Evolutionary conservation across 78 protist genomes (phyloP), one percentile per base, ranked within the genome.

Genomic region (Cyanophora paradoxa): DNA sequence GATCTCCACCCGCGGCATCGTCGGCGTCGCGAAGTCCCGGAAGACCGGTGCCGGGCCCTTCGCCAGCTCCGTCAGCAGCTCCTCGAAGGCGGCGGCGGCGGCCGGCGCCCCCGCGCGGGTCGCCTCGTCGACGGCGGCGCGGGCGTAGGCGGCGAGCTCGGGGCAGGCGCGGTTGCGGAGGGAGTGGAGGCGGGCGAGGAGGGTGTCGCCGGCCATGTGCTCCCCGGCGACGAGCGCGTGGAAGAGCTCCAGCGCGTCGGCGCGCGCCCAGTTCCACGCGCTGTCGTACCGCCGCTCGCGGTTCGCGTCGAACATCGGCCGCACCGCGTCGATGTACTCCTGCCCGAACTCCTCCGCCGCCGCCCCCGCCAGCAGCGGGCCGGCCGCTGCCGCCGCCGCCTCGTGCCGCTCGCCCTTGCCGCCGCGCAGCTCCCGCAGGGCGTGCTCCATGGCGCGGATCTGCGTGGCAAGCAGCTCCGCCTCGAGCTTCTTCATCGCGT

Each of bases 331-430:
- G 30, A 24, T 17, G 56, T 59, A 84, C 14, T 11, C 42, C 3
- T 78, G 76, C 0, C 88, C 88, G 39, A 70, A 76, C 76, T 84
- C 88, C n/a, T 5, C 41, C n/a, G n/a, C n/a, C n/a, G n/a, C n/a
- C n/a, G n/a, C n/a, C n/a, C n/a, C n/a, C n/a, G n/a, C n/a, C n/a
- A n/a, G n/a, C n/a, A n/a, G n/a, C n/a, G n/a, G n/a, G n/a, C n/a
- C n/a, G n/a, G n/a, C n/a, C n/a, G n/a, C n/a, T n/a, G n/a, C n/a
- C n/a, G n/a, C n/a, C n/a, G n/a, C n/a, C n/a, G n/a, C n/a, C n/a
- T n/a, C n/a, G n/a, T n/a, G n/a, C n/a, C n/a, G n/a, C n/a, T n/a
- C n/a, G n/a, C n/a, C n/a, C n/a, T n/a, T n/a, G n/a, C n/a, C n/a
- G n/a, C n/a, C n/a, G n/a, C n/a, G n/a, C n/a, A n/a, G n/a, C n/a